Evolutionary conservation across 805 yeast genomes (phyloP), one percentile per base, ranked within the genome.

Genomic region (Lipomyces yamadae): DNA sequence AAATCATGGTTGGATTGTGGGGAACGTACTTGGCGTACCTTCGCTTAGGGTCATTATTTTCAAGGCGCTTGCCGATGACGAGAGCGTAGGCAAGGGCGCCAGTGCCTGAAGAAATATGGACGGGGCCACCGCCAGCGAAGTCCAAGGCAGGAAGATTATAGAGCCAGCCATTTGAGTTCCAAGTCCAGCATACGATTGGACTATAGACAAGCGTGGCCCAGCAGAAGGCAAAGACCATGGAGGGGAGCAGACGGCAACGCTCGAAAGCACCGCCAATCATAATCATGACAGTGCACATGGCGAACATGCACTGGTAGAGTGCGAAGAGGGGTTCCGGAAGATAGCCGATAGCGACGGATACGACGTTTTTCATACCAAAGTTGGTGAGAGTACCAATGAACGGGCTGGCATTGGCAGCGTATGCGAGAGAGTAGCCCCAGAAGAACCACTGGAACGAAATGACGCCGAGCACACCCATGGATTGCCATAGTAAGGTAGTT

Each of bases 91-190:
- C 94, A 71, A 95, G 83, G 61, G 98, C 98, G 77, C 96, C 96
- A 73, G 88, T 90, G 73, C 99, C 99, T 48, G 97, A 90, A 73
- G 92, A 81, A 81, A 91, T 91, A 81, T 95, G 99, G 68, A 95
- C 98, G 69, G 98, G 97, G 70, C 97, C 97, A 76, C 98, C 98
- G 76, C 99, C 99, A 30, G 99, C 99, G 76, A 91, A 95, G 81
- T 95, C 99, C 68, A 92, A 84, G 48, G 93, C 88, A 71, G 98
- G 98, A 63, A 94, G 83, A 58, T 80, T 79, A 64, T 83, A 85
- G 72, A 94, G 83, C 99, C 98, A 95, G 62, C 99, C 99, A 65
- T 85, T 85, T 33, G 88, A 85, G 78, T 94, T 94, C 99, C 99
- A 95, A 33, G 97, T 90, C 98, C 98, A 94, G 81, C 89, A 90